Base-by-base conservation (phyloP, 2,329 filamentous ascomycete species). In the Delphinella strobiligena region DNA sequence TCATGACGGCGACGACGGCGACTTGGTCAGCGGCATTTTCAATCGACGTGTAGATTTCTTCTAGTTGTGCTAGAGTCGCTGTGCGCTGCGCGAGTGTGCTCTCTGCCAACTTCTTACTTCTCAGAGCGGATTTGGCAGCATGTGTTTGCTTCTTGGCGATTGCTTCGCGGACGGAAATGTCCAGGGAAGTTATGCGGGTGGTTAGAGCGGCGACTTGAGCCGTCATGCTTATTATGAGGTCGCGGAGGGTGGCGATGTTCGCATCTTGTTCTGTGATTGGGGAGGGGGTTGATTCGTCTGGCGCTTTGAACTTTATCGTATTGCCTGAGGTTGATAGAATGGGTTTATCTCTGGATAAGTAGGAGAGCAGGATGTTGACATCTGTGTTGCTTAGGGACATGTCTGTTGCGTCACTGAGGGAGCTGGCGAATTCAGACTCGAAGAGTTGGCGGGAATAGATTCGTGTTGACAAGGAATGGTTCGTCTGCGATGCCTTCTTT, bases 21-120 rank as follows among this genome's bases (percentile, higher is more conserved):
- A 93, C 77, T 47, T 95, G 84, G 59, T 88, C 83, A 0, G 78
- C 72, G 0, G 91, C 91, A 58, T 89, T 79, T 56, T 94, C 80
- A 38, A 98, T 83, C 54, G 80, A 82, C n/a, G 71, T 61, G 39
- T 86, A 82, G 0, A 93, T 79, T 46, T 84, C 78, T 60, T 96
- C 87, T 1, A 98, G 71, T 59, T 94, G 87, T 31, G 69, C 66
- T 2, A 94, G 71, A 0, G 83, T 83, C 7, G 78, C 77, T 19
- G 80, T 75, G 10, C 88, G 78, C 47, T 78, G 75, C 19, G 75
- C 66, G 0, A 96, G 69, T 9, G 78, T 82, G 2, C 73, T 66
- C 58, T 95, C 87, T 19, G 82, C 78, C 5, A 83, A 65, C 59
- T 91, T 95, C 65, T 86, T 93, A 4, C 78, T 82, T 37, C 81